Evolutionary conservation across 2,329 filamentous ascomycete species (phyloP).

Genomic region (Pseudogymnoascus sp.): DNA sequence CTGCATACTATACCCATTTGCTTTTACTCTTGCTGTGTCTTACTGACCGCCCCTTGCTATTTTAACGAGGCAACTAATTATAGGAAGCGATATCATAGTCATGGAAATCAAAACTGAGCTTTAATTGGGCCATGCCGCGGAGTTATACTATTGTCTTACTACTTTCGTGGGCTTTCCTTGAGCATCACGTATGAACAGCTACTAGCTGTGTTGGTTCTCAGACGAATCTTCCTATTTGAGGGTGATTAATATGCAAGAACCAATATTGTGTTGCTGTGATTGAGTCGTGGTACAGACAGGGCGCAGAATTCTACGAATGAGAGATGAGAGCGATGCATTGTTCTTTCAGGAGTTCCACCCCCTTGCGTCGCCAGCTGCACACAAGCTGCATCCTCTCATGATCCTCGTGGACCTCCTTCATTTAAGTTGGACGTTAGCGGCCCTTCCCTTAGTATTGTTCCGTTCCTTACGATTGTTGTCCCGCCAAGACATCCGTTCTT

Average conservation of each 20-base stretch:
- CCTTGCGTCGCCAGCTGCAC: background rate
- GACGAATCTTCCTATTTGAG: background rate
- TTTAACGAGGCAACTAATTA: background rate
- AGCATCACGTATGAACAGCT: background rate
- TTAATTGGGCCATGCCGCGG: background rate
- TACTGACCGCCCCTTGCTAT: background rate
- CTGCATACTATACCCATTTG: conserved; percentile 6
- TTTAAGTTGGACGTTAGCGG: background rate
- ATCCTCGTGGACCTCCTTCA: background rate
- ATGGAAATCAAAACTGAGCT: background rate
- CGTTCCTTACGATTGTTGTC: background rate
- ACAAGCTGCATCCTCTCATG: background rate
- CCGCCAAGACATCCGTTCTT: background rate
- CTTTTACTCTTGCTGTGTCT: background rate
- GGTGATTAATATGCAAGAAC: background rate
- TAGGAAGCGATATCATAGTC: background rate
- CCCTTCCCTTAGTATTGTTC: conserved; percentile 1
- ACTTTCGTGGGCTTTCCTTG: background rate
- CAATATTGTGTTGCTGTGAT: background rate
- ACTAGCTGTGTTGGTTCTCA: background rate
- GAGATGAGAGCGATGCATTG: background rate
- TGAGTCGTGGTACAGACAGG: background rate
- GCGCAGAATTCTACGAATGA: background rate
- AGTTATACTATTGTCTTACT: background rate
- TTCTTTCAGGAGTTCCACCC: background rate